Base-by-base conservation (phyloP, 805 yeast species). In the Wickerhamomyces silvicola region DNA sequence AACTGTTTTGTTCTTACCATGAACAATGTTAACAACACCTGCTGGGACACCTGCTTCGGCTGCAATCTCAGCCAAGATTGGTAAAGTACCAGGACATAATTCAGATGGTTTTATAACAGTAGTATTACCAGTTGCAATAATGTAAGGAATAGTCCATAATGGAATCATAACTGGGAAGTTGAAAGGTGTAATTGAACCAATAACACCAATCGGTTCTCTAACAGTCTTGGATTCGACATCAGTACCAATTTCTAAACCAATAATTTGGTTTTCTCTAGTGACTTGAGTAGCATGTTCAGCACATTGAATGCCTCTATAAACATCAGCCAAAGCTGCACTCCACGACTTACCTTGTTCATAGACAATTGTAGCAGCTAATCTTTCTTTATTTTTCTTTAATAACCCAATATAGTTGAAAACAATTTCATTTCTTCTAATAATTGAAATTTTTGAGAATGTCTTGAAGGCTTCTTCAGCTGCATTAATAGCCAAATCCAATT, bases 111-210 rank as follows among this genome's bases (percentile, higher is more conserved):
- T 81, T 52, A 81, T 60, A 24, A 81, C 75, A 22, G 79, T 69
- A 24, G 86, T 75, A 64, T 81, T 81, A 42, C 90, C 90, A 15
- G 86, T 78, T 45, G 82, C 83, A 38, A 71, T 61, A 28, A 67
- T 61, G 50, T 70, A 66, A 22, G 77, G 78, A 39, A 71, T 58
- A 12, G 73, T 63, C 78, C 78, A 71, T 45, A 71, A 58, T 24
- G 74, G 74, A 43, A 81, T 82, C 90, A 81, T 81, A 27, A 85
- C 88, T 17, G 90, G 90, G 73, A 81, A 81, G 62, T 81, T 81
- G 65, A 81, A 81, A 14, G 90, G 90, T 42, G 81, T 75, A 48
- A 81, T 81, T 16, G 87, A 81, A 11, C 80, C 86, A 38, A 81
- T 72, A 7, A 81, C 83, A 20, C 90, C 90, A 38, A 80, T 62